Base-by-base conservation (phyloP, 257 asterid species). In the Nicotiana tabacum region DNA sequence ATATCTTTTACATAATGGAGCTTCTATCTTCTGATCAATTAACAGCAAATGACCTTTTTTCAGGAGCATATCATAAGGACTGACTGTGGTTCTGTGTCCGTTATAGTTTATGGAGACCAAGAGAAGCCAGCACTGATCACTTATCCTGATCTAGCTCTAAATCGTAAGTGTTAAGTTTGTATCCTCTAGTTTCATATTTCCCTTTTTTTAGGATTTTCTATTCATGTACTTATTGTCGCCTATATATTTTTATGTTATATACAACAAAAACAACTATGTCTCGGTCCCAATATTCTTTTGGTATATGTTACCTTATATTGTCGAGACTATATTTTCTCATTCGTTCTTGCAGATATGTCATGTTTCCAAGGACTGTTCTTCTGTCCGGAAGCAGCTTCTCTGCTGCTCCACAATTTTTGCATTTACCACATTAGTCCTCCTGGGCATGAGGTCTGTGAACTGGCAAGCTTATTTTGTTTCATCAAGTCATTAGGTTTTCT, bases 91-190 rank as follows among this genome's bases (percentile, higher is more conserved):
- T 92, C 97, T 83, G 92, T 94, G 66, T 94, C 97, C 76, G 98
- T 94, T 84, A 93, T 93, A 78, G 91, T 94, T 60, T 94, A 93
- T 83, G 98, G 98, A 64, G 97, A 94, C 81, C 92, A 91, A 81
- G 97, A 95, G 77, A 95, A 95, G 89, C 98, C 99, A 10, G 98
- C 97, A 85, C 90, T 95, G 82, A 87, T 95, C 84, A 94, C 99
- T 85, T 95, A 95, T 85, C 98, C 99, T 56, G 99, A 95, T 92
- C 82, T 95, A 85, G 98, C 97, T 88, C 86, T 95, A 87, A 95
- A 95, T 82, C 93, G 98, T 95, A 90, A 91, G 99, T 90, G 64
- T 83, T 83, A 78, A 56, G 62, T 62, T 83, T 82, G 30, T 77
- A 24, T 64, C 37, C 62, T 60, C 67, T 53, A 66, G 18, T 83